Base-by-base conservation (phyloP, 345 rosid species). In the Euphorbia lathyris region DNA sequence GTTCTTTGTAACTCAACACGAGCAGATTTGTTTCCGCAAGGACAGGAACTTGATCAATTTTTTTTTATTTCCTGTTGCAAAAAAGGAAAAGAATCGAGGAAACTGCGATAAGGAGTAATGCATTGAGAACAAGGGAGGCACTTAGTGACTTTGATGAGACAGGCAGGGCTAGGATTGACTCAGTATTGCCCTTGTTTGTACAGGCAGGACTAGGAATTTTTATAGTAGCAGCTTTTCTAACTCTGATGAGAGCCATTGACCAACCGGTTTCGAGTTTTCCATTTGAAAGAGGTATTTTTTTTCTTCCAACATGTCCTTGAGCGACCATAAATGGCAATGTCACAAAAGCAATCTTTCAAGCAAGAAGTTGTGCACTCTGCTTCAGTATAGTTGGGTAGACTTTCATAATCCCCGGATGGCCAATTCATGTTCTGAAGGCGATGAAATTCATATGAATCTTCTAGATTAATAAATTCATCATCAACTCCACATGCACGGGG, bases 281-380 rank as follows among this genome's bases (percentile, higher is more conserved):
- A 45, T 69, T 69, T 7, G 29, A 23, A n/a, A 69, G 47, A 9
- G 72, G 72, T 10, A 45, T 8, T 9, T 43, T 69, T n/a, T 32
- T 69, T 69, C 65, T 69, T 69, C 72, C 72, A 69, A 58, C 72
- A 69, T 0, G 0, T 5, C 1, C 5, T 0, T n/a, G n/a, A n/a
- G 7, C 1, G 0, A 58, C 30, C 19, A n/a, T 0, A 58, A 58
- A 58, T 29, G 11, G 72, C 83, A 20, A 72, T 81, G 20, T 61
- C 77, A 68, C 85, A 82, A 27, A 68, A 27, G 51, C 83, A 82
- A 63, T 82, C 85, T 0, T 25, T 50, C 70, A 79, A 67, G 76
- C 85, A 82, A 23, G 77, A 68, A 29, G 19, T 59, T 25, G 20
- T 68, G 56, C 85, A 82, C 20, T 67, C 45, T 1, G 1, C 73